Evolutionary conservation across 176 grass and related monocot species (phyloP).

Genomic region (Oryza brachyantha): DNA sequence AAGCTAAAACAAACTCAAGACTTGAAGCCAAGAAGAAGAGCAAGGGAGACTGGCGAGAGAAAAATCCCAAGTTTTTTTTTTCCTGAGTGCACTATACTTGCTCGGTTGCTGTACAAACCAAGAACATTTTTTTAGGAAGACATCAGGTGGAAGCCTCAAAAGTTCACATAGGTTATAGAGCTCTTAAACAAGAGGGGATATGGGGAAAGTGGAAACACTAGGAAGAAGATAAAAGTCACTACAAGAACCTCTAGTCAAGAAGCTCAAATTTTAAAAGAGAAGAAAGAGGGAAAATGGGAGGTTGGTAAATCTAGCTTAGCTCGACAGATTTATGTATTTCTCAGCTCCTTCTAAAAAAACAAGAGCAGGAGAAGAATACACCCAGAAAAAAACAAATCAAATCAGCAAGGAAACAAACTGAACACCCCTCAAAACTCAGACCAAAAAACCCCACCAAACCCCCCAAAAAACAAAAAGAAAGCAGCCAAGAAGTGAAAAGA

Average conservation of each 20-base stretch:
- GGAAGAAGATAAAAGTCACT: background rate
- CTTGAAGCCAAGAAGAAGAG: background rate
- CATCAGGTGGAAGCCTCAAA: conserved; percentile 16
- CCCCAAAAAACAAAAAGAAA: background rate
- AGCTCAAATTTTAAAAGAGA: background rate
- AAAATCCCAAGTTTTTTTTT: background rate
- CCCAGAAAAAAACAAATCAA: background rate
- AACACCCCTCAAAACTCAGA: background rate
- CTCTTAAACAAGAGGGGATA: background rate
- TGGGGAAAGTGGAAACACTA: background rate
- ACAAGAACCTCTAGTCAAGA: background rate
- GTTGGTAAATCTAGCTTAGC: background rate
- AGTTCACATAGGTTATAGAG: background rate
- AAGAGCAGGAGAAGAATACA: background rate
- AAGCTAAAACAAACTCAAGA: background rate
- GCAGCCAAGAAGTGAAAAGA: background rate
- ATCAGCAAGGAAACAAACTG: background rate
- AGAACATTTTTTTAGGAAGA: background rate
- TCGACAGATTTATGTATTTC: background rate
- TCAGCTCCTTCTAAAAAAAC: background rate
- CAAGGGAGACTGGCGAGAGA: background rate
- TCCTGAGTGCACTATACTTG: background rate
- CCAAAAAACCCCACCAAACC: background rate
- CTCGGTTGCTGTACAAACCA: conserved; percentile 8
- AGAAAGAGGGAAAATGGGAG: background rate